Base-by-base conservation (phyloP, 192 early-diverging fungal genomes). In the Coemansia sp. region DNA sequence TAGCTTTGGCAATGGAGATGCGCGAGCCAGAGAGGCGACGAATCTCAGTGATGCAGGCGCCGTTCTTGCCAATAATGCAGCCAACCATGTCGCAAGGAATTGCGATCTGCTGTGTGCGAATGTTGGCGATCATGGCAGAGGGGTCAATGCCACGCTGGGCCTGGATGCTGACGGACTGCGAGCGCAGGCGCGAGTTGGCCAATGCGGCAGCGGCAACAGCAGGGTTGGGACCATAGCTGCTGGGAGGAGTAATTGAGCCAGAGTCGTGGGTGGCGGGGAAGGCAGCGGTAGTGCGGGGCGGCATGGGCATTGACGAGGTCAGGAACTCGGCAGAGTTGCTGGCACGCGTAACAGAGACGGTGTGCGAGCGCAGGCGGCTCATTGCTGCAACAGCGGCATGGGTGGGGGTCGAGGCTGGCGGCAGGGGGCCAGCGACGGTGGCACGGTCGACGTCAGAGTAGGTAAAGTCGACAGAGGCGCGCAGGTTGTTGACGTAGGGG, bases 71-170 rank as follows among this genome's bases (percentile, higher is more conserved):
- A 79, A 99, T 99, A 73, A 99, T 94, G 70, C 94, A 94, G 30
- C 97, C 97, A 52, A 96, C 95, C 91, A 98, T 92, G 74, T 96
- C 94, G 73, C 89, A 89, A 18, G 97, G 94, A 62, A 99, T 95
- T 55, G 88, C 88, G 69, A 98, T 94, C 67, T 96, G 89, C 73
- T 94, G 90, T 27, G 87, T 92, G 71, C 90, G 89, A 69, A 87
- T 84, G 71, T 88, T 86, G 58, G 82, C 73, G 66, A 81, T 68
- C 38, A 75, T 40, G 38, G 67, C 65, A 1, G 74, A 61, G 20
- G 82, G 75, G 64, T 78, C 75, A 40, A 77, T 69, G 53, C 63
- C 69, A 34, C 80, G 75, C 69, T 74, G 75, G 43, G 75, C 71
- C 61, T 78, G 75, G 43, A 78, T 70, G 73, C 75, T 78, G 58